Evolutionary conservation across 305 asterid genomes (phyloP), one percentile per base, ranked within the genome.

Genomic region (Fraxinus xanthoxyloides): DNA sequence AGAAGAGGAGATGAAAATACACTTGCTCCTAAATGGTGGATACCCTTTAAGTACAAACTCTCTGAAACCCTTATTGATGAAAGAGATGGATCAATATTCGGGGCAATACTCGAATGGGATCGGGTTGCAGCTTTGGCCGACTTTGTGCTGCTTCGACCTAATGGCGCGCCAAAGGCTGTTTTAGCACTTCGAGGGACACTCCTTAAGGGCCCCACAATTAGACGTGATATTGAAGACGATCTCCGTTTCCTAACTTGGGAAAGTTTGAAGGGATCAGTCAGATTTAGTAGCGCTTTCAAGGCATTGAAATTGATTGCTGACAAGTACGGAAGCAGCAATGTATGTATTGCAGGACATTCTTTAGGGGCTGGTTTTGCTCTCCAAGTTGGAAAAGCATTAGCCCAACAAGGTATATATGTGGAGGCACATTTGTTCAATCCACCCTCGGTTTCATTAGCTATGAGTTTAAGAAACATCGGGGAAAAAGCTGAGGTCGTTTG

Each of bases 11-110:
- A 78, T 7, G 91, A 89, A 59, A 89, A 84, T 23, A 94, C 95
- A 54, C 98, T 97, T 8, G 98, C 99, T 40, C 98, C 99, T 1
- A 93, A 97, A 82, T 97, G 99, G 99, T 95, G 97, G 97, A 89
- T 80, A 36, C 98, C 99, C 0, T 97, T 95, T 83, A 97, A 93
- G 90, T 97, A 94, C 97, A 94, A 88, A 72, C 87, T 94, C 19
- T 91, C 84, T 0, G 90, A 93, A 80, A 92, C 91, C 26, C 85
- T 97, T 13, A 84, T 85, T 46, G 99, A 97, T 72, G 96, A 95
- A 84, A 86, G 99, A 81, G 99, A 97, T 9, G 98, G 98, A 78
- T 97, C 99, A 5, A 88, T 95, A 79, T 97, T 92, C 65, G 99
- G 98, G 9, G 99, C 96, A 4, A 86, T 97, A 28, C 90, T 97